Percentiles rank a stretch among this genome's conserved stretches.
These are phyloP conservation scores for Chenopodium berlandieri DNA, from an alignment of 148 eudicot species.

Conservation along the genomic window DNA sequence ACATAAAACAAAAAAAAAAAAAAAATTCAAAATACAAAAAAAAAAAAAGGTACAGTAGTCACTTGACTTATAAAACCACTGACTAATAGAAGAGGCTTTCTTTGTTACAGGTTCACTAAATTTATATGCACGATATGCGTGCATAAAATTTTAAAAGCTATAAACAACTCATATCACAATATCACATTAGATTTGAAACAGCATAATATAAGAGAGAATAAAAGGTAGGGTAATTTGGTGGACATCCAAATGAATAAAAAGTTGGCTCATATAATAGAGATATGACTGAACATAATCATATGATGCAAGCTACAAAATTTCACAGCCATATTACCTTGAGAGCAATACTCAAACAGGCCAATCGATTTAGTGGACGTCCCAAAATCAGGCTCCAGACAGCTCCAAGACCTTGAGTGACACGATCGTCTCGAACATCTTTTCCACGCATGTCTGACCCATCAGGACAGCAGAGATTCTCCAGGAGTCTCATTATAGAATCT, in stretches of 20 bases:
- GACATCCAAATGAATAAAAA: no score
- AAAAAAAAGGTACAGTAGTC: not conserved
- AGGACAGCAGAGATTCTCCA: slow-evolving; percentile 69
- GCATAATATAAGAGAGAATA: no score
- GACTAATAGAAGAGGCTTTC: not conserved
- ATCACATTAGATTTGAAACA: no score
- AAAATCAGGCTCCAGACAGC: slow-evolving; percentile 88
- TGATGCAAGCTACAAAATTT: slow-evolving; percentile 13
- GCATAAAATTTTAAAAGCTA: no score
- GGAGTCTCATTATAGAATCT: slow-evolving; percentile 56
- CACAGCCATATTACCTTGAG: slow-evolving; percentile 58
- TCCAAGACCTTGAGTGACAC: slow-evolving; percentile 95
- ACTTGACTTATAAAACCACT: not conserved
- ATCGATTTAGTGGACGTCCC: slow-evolving; percentile 70
- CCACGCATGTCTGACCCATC: slow-evolving; percentile 34
- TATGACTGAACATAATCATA: slow-evolving; percentile 12
- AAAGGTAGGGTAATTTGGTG: no score
- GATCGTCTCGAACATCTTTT: slow-evolving; percentile 73
- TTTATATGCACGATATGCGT: no score
- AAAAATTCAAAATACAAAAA: no score
- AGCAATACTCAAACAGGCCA: slow-evolving; percentile 76
- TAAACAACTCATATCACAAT: no score
- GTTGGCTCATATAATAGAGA: not conserved
- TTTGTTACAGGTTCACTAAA: not conserved
- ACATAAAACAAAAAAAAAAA: no score